A percentile compares a stretch with the other conserved stretches of the same genome.
These are phyloP conservation scores for Populus davidiana DNA, from an alignment of 345 rosid species.

Conservation along the genomic window DNA sequence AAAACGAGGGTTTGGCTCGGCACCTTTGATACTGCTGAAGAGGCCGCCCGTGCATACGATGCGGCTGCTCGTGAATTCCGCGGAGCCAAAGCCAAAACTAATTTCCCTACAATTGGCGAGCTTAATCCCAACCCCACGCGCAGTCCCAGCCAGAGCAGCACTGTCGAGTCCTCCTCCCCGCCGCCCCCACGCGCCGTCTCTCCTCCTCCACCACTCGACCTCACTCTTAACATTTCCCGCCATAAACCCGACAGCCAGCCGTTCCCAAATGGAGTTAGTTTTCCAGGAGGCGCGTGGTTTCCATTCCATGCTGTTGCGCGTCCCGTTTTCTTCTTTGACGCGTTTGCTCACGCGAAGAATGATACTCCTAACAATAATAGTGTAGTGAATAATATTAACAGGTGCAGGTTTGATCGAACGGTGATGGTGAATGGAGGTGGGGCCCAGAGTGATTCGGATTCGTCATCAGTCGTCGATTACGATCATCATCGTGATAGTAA, in stretches of 20 bases:
- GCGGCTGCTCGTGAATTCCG: conserved; percentile 82
- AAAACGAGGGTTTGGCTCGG: conserved; percentile 96
- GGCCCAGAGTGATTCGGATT: conserved; percentile 63
- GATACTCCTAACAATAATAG: not conserved
- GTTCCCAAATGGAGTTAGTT: conserved; percentile 16
- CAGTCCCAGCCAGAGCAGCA: conserved; percentile 85
- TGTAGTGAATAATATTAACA: not conserved
- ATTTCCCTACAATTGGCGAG: conserved; percentile 47
- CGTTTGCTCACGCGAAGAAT: conserved; percentile 38
- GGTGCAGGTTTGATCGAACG: conserved; percentile 28
- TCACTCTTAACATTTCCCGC: conserved; percentile 36
- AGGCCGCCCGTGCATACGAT: conserved; percentile 94
- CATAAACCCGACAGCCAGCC: not conserved
- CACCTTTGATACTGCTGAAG: conserved; percentile 81
- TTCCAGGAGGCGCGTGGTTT: conserved; percentile 21
- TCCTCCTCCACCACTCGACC: conserved; percentile 41
- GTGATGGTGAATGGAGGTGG: conserved; percentile 15
- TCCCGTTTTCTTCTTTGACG: conserved; percentile 53
- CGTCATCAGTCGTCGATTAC: conserved; percentile 57
- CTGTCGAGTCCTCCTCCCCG: conserved; percentile 71
- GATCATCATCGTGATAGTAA: conserved; percentile 22
- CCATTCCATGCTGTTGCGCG: conserved; percentile 13
- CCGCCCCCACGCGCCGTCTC: conserved; percentile 22
- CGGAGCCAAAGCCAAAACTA: conserved; percentile 81
- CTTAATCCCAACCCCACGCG: conserved; percentile 31